Evolutionary conservation across 371 early-diverging fungal species (phyloP).

Genomic region (Mucor velutinosus): DNA sequence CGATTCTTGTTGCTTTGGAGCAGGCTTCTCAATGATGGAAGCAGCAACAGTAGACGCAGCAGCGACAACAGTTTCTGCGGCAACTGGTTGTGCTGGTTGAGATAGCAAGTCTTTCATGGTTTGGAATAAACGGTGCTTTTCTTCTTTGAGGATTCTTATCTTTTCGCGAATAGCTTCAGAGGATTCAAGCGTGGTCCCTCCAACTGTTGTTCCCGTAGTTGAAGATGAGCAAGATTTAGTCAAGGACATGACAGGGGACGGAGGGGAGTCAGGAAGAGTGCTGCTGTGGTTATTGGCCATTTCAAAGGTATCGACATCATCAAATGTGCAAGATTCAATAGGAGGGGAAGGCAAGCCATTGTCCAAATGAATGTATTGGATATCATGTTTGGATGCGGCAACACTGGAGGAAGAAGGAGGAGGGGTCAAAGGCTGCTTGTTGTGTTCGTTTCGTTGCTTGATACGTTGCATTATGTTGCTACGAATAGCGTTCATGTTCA

Average conservation of each 20-base stretch:
- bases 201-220: not conserved
- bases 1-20: not conserved
- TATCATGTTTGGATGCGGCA: not conserved
- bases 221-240: not conserved
- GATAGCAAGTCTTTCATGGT: conserved; percentile 40
- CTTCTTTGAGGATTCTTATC: conserved; percentile 33
- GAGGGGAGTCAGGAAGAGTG: conserved; percentile 5
- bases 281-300: not conserved
- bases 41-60: not conserved
- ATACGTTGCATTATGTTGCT: conserved; percentile 35
- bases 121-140: conserved; percentile 47
- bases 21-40: not conserved
- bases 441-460: conserved; percentile 26
- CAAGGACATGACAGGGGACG: conserved; percentile 16
- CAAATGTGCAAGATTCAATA: conserved; percentile 31
- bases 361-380: conserved; percentile 23
- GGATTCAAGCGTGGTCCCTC: not conserved
- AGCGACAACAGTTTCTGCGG: conserved; percentile 2
- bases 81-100: conserved; percentile 2
- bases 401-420: conserved; percentile 3
- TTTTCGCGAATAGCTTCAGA: conserved; percentile 35
- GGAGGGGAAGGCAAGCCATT: conserved; percentile 49
- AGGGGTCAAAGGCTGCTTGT: not conserved
- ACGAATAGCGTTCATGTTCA: conserved; percentile 40
- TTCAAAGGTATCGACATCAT: conserved; percentile 2